Percentiles rank a stretch among this genome's conserved stretches.
Conservation (phyloP, 129 eudicot species). For the Oenanthe sinensis region DNA sequence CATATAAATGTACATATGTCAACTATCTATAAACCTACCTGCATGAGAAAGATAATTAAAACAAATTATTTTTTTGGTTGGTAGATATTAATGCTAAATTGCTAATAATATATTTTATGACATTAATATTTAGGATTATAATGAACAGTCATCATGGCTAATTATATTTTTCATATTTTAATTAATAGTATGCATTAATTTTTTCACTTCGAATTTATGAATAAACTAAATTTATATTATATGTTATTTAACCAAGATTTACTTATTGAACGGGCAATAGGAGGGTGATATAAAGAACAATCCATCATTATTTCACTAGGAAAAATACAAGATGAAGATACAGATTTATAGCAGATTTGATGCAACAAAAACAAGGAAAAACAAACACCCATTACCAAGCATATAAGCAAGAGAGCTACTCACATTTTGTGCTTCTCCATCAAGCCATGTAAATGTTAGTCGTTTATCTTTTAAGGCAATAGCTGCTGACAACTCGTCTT, state of each 20-base stretch:
- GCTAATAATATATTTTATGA: too few species aligned
- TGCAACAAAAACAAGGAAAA: not conserved
- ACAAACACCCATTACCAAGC: not conserved
- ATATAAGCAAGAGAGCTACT: conserved; percentile 6
- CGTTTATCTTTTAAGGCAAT: conserved; percentile 65
- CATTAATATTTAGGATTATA: not conserved
- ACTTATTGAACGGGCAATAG: not conserved
- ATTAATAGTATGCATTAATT: not conserved
- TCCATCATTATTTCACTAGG: not conserved
- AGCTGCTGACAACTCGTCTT: conserved; percentile 31
- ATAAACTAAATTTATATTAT: not conserved
- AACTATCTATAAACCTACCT: not conserved
- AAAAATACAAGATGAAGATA: not conserved
- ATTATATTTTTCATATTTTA: too few species aligned
- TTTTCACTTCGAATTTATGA: too few species aligned
- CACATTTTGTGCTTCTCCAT: conserved; percentile 89
- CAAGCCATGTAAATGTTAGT: conserved; percentile 85
- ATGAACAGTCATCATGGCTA: not conserved
- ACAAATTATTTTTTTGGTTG: not conserved
- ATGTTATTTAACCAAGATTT: not conserved
- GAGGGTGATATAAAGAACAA: not conserved
- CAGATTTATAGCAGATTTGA: too few species aligned
- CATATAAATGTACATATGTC: too few species aligned
- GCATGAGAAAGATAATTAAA: too few species aligned
- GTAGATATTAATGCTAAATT: too few species aligned